These are phyloP conservation scores for Nicotiana sylvestris DNA, from an alignment of 257 asterid species.

Conservation along the genomic window DNA sequence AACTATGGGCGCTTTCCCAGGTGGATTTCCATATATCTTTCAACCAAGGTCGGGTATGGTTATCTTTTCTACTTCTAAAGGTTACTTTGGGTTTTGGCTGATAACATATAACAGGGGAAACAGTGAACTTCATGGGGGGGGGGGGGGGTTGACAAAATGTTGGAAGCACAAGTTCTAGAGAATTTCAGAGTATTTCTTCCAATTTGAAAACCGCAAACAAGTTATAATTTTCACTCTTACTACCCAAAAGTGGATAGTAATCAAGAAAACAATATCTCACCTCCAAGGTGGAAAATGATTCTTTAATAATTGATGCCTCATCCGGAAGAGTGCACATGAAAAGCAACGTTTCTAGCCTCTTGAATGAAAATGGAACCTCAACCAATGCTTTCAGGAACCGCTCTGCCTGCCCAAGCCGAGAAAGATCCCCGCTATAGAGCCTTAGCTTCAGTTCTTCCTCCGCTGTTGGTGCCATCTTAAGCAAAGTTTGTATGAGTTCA, in stretches of 20 bases:
- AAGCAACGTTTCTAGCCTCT: constrained; percentile 66
- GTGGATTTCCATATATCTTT: background rate
- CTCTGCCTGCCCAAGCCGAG: constrained; percentile 82
- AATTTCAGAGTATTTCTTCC: background rate
- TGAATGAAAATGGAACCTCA: constrained; percentile 78
- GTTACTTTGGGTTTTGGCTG: background rate
- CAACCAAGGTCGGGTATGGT: background rate
- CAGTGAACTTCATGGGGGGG: background rate
- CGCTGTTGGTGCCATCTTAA: constrained; percentile 83
- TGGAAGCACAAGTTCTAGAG: background rate
- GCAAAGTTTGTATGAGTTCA: constrained; percentile 64
- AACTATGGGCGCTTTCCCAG: background rate
- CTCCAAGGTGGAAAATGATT: constrained; percentile 70
- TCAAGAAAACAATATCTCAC: constrained; percentile 31
- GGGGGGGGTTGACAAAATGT: no score
- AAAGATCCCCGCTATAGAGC: constrained; percentile 66
- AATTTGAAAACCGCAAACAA: background rate
- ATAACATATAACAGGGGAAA: background rate
- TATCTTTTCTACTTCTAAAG: background rate
- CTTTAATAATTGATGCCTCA: constrained; percentile 48
- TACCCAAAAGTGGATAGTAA: background rate
- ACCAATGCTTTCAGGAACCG: constrained; percentile 81
- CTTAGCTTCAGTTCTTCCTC: constrained; percentile 91
- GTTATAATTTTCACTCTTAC: background rate
- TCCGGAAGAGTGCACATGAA: constrained; percentile 78